Evolutionary conservation across 1,139 yeast species (phyloP).

Genomic region (Yamadazyma blattariae): DNA sequence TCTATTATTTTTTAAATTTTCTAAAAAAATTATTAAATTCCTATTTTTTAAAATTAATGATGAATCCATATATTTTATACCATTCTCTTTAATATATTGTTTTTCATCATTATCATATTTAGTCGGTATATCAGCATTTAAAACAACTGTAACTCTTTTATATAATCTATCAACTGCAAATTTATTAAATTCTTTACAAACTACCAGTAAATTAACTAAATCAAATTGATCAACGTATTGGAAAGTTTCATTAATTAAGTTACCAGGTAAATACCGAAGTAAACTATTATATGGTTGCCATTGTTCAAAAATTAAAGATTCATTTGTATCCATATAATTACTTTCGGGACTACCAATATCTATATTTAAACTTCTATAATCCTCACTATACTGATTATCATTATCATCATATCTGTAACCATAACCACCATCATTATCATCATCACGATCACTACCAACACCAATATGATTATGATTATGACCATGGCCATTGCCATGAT

Average conservation of each 20-base stretch:
- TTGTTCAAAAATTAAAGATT: background rate
- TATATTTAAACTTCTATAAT: background rate
- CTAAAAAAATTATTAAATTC: slow-evolving; percentile 20
- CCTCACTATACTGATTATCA: background rate
- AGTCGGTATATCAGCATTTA: slow-evolving; percentile 29
- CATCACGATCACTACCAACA: too few relatives aligned
- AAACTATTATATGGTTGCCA: slow-evolving; percentile 10
- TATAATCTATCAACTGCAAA: slow-evolving; percentile 27
- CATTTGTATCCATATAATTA: background rate
- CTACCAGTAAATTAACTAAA: slow-evolving; percentile 23
- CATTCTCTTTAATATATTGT: slow-evolving; percentile 27
- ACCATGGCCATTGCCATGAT: too few relatives aligned
- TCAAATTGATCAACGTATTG: slow-evolving; percentile 29
- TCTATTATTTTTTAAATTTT: slow-evolving; percentile 18
- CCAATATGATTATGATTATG: too few relatives aligned
- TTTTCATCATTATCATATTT: slow-evolving; percentile 16
- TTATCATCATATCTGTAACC: too few relatives aligned
- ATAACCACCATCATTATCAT: too few relatives aligned
- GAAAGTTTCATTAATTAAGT: slow-evolving; percentile 13
- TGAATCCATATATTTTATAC: slow-evolving; percentile 30
- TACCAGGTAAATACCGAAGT: slow-evolving; percentile 12
- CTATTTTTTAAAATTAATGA: slow-evolving; percentile 22
- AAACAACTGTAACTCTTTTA: slow-evolving; percentile 28
- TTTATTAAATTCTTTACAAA: slow-evolving; percentile 22
- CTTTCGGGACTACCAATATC: background rate